Evolutionary conservation across 2,329 filamentous ascomycete genomes (phyloP).

Genomic region (Fusarium sp.): DNA sequence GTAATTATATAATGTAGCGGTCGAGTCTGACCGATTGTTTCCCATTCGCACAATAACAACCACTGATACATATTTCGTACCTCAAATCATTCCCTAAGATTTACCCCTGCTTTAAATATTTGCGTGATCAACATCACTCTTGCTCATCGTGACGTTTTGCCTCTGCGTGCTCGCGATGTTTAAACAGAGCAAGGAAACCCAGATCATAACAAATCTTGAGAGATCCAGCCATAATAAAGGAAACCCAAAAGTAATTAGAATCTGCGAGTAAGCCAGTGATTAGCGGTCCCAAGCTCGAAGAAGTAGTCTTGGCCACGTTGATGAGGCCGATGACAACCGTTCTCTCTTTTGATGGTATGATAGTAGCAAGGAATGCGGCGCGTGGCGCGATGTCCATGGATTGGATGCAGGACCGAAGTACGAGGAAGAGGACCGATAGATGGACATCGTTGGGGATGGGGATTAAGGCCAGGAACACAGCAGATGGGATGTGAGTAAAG

Average conservation of each 20-base stretch:
- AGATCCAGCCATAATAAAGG: conserved; percentile 72
- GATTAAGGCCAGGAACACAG: conserved; percentile 74
- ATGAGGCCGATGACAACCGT: conserved; percentile 79
- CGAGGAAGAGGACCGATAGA: conserved; percentile 70
- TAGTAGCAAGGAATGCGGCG: conserved; percentile 75
- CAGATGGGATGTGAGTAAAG: conserved; percentile 78
- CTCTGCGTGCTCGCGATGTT: conserved; percentile 37
- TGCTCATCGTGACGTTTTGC: conserved; percentile 3
- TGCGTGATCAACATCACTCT: neutral
- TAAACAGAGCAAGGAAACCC: conserved; percentile 60
- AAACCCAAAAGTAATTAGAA: conserved; percentile 69
- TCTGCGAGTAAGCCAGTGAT: conserved; percentile 74
- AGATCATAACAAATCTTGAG: conserved; percentile 74
- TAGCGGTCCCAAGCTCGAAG: conserved; percentile 72
- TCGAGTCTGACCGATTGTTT: neutral
- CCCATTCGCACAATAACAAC: neutral
- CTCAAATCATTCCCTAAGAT: too few species aligned
- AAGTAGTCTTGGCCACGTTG: conserved; percentile 76
- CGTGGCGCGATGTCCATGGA: conserved; percentile 80
- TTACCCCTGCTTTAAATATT: too few species aligned
- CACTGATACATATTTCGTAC: too few species aligned
- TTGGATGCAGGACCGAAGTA: conserved; percentile 71
- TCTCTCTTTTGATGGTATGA: conserved; percentile 73
- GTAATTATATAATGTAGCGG: neutral
- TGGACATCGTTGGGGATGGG: conserved; percentile 66